These are phyloP conservation scores for Zygnema circumcarinatum DNA, from an alignment of 139 green algal species.

Conservation along the genomic window DNA sequence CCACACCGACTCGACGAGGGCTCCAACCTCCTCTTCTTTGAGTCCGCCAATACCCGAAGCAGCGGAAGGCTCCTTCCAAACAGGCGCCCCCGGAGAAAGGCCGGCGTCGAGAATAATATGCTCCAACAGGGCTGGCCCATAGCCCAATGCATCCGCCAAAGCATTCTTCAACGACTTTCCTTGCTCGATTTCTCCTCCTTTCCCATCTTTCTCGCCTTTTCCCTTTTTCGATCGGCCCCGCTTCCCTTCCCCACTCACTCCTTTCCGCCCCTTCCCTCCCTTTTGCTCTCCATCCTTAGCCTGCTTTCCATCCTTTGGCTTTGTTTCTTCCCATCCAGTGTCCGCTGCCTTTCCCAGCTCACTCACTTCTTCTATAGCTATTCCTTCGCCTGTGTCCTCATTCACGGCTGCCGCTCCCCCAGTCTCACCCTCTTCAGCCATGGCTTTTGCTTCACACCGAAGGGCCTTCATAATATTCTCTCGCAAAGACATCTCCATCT, in stretches of 20 bases:
- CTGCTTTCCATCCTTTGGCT: neutral
- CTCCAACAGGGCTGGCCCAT: slow-evolving; percentile 82
- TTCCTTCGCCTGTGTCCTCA: slow-evolving; percentile 16
- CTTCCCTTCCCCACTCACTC: slow-evolving; percentile 20
- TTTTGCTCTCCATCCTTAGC: neutral
- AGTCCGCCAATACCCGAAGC: slow-evolving; percentile 20
- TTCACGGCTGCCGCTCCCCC: slow-evolving; percentile 1
- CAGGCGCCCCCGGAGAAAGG: slow-evolving; percentile 63
- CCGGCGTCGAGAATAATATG: slow-evolving; percentile 78
- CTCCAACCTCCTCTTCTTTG: neutral
- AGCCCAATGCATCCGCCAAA: slow-evolving; percentile 65
- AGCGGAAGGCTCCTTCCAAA: neutral
- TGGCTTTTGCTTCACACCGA: slow-evolving; percentile 17
- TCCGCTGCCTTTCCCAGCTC: neutral
- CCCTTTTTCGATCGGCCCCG: slow-evolving; percentile 24
- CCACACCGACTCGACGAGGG: neutral
- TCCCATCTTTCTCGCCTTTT: slow-evolving; percentile 21
- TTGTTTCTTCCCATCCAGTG: neutral
- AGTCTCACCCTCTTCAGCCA: slow-evolving; percentile 14
- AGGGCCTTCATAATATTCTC: slow-evolving; percentile 33
- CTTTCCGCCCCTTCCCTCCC: slow-evolving; percentile 39
- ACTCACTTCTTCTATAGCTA: slow-evolving; percentile 1
- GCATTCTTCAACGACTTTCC: slow-evolving; percentile 35
- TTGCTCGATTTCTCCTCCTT: neutral
- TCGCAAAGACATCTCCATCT: slow-evolving; percentile 11